A percentile compares a stretch with the other conserved stretches of the same genome.
Evolutionary conservation across 768 basidiomycete species (phyloP).

Genomic region (Leucosporidium creatinivorum): DNA sequence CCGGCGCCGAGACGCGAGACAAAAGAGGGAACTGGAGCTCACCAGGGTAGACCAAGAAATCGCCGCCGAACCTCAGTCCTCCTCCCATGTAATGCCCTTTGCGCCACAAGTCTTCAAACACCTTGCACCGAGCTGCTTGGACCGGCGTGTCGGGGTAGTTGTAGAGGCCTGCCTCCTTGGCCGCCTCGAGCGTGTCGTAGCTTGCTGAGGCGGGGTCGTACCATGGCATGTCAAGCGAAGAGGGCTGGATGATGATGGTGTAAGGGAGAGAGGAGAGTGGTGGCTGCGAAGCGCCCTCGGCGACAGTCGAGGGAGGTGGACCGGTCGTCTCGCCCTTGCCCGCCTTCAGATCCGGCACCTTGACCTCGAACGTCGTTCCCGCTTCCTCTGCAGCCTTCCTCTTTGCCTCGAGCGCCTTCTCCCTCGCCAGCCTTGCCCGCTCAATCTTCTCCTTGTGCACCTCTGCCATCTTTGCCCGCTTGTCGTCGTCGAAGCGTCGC

Average conservation of each 20-base stretch:
- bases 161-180: constrained; percentile 63
- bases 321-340: constrained; percentile 43
- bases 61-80: constrained; percentile 90
- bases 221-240: constrained; percentile 62
- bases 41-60: constrained; percentile 96
- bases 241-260: constrained; percentile 52
- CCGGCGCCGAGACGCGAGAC: neutral
- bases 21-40: constrained; percentile 36
- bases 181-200: constrained; percentile 55
- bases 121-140: constrained; percentile 68
- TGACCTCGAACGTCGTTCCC: constrained; percentile 32
- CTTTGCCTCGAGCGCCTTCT: constrained; percentile 33
- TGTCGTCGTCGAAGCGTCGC: constrained; percentile 47
- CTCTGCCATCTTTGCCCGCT: constrained; percentile 51
- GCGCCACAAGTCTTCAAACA: constrained; percentile 73
- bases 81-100: constrained; percentile 80
- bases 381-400: constrained; percentile 51
- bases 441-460: constrained; percentile 50
- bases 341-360: constrained; percentile 7
- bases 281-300: neutral
- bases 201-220: constrained; percentile 47
- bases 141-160: constrained; percentile 23
- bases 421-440: constrained; percentile 5
- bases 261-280: constrained; percentile 16
- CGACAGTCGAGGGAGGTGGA: constrained; percentile 41